Conservation (phyloP, 306 rosid species). For the Lotus japonicus region DNA sequence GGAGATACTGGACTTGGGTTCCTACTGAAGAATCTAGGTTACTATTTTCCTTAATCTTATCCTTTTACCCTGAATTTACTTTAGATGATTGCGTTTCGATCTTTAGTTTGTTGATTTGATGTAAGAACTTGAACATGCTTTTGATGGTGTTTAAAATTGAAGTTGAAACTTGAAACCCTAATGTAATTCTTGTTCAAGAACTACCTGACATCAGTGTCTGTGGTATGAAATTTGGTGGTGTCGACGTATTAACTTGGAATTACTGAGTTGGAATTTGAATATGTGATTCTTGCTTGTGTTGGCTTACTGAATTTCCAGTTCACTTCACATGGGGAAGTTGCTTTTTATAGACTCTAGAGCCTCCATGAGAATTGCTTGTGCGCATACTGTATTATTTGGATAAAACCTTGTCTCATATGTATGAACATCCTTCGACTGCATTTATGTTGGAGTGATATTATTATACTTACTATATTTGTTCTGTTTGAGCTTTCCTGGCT, state of each 20-base stretch:
- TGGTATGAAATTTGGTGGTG: background rate
- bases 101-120: background rate
- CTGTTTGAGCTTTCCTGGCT: background rate
- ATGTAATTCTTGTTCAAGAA: background rate
- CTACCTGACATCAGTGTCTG: background rate
- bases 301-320: background rate
- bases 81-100: background rate
- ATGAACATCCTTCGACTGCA: background rate
- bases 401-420: background rate
- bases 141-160: background rate
- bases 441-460: background rate
- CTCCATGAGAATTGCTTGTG: background rate
- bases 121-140: background rate
- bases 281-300: background rate
- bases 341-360: background rate
- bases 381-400: background rate
- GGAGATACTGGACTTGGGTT: constrained; percentile 94
- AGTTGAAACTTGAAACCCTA: background rate
- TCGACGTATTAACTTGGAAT: background rate
- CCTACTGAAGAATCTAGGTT: constrained; percentile 94
- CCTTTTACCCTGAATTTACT: background rate
- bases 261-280: background rate
- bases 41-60: background rate
- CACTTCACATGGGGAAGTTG: background rate
- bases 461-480: background rate